phyloP scores from a whole-genome alignment of 2,329 filamentous ascomycete species.

The Tolypocladium endophyticum region DNA sequence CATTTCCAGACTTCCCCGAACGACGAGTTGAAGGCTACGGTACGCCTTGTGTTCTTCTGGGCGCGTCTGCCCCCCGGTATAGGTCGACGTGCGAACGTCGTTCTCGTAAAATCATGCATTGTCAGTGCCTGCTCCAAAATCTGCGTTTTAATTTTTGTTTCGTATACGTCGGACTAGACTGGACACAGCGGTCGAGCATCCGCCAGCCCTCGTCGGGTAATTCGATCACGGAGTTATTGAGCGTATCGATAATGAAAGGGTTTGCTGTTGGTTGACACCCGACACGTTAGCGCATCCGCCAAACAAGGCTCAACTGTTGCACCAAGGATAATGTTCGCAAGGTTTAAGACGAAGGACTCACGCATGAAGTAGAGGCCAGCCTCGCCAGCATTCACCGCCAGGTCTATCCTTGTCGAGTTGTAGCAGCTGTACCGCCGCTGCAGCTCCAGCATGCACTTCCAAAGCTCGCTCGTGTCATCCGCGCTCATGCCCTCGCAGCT shows the following conservation, averaged over 20 bases:
- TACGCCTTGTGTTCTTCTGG: too few relatives aligned
- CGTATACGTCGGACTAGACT: not conserved
- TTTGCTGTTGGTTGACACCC: constrained; percentile 15
- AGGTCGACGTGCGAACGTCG: not conserved
- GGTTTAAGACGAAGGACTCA: constrained; percentile 9
- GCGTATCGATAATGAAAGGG: constrained; percentile 29
- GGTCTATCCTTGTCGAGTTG: constrained; percentile 36
- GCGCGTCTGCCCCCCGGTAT: not conserved
- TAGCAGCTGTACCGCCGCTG: constrained; percentile 37
- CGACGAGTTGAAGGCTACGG: too few relatives aligned
- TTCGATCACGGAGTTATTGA: constrained; percentile 25
- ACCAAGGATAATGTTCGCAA: not conserved
- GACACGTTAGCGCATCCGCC: not conserved
- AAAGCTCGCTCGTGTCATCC: constrained; percentile 30
- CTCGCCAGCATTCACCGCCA: constrained; percentile 31
- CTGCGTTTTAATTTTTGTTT: constrained; percentile 13
- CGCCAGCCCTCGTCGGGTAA: constrained; percentile 25
- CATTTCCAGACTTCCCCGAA: not conserved
- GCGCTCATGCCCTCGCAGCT: constrained; percentile 20
- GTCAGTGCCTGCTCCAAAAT: constrained; percentile 11
- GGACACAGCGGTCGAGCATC: constrained; percentile 20
- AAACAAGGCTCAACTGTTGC: not conserved
- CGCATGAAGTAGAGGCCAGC: constrained; percentile 30
- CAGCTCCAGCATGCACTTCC: constrained; percentile 37
- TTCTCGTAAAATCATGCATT: too few relatives aligned